These are phyloP conservation scores for Quercus lobata DNA, from an alignment of 331 rosid genomes.

Conservation along the genomic window DNA sequence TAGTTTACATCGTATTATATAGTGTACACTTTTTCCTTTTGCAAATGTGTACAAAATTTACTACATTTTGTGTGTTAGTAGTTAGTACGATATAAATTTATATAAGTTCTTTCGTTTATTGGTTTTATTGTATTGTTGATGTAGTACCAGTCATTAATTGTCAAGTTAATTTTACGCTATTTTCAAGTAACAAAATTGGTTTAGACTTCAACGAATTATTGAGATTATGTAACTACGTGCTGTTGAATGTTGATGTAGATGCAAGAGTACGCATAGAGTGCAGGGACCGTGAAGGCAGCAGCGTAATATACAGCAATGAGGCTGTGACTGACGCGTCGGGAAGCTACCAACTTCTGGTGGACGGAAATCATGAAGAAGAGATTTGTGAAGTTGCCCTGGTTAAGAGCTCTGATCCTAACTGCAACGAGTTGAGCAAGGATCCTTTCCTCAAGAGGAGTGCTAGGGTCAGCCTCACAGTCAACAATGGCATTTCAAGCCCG, in stretches of 20 bases:
- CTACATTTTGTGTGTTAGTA: too few species aligned
- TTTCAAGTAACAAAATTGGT: too few species aligned
- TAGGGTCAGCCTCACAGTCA: slow-evolving; percentile 48
- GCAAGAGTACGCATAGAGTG: slow-evolving; percentile 64
- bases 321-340: slow-evolving; percentile 39
- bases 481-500: slow-evolving; percentile 48
- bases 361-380: slow-evolving; percentile 78
- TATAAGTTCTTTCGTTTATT: too few species aligned
- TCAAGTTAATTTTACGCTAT: too few species aligned
- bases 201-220: too few species aligned
- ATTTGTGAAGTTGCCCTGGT: slow-evolving; percentile 42
- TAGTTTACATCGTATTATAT: too few species aligned
- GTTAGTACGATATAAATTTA: too few species aligned
- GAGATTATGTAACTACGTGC: too few species aligned
- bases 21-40: too few species aligned
- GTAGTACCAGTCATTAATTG: too few species aligned
- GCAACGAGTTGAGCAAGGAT: slow-evolving; percentile 28
- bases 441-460: slow-evolving; percentile 36
- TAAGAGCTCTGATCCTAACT: slow-evolving; percentile 39
- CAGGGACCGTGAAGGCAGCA: slow-evolving; percentile 34
- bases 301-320: slow-evolving; percentile 36
- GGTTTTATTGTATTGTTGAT: too few species aligned
- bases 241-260: slow-evolving; percentile 34
- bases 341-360: slow-evolving; percentile 39
- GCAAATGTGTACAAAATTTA: too few species aligned